These are phyloP conservation scores for Agaricus subrufescens DNA, from an alignment of 768 basidiomycete genomes.

Conservation along the genomic window DNA sequence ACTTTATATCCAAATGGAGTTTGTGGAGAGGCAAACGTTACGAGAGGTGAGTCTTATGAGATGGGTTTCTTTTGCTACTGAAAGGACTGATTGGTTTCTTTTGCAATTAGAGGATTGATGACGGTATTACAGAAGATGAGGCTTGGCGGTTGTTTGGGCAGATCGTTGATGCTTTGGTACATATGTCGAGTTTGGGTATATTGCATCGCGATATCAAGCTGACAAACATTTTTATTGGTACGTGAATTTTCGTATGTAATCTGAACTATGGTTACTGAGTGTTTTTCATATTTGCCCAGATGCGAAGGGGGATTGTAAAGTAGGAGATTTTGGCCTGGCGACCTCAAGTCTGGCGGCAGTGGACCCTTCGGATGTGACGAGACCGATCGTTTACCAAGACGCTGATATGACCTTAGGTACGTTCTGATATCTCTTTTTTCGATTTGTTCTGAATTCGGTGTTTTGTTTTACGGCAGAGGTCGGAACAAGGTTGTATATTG, in stretches of 20 bases:
- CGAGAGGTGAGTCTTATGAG: conserved; percentile 52
- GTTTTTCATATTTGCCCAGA: conserved; percentile 33
- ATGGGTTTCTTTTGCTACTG: not conserved
- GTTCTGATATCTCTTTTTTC: conserved; percentile 10
- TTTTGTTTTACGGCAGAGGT: conserved; percentile 49
- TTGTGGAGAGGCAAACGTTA: conserved; percentile 87
- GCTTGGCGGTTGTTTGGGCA: conserved; percentile 90
- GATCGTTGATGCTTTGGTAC: conserved; percentile 82
- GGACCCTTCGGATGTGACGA: conserved; percentile 64
- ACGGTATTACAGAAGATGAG: conserved; percentile 79
- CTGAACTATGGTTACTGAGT: not conserved
- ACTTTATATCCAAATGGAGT: conserved; percentile 96
- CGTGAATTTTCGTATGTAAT: conserved; percentile 13
- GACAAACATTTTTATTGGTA: conserved; percentile 92
- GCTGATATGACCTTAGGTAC: conserved; percentile 74
- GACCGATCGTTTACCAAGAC: conserved; percentile 39
- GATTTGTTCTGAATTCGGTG: not conserved
- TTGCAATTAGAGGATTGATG: conserved; percentile 58
- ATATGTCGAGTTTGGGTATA: conserved; percentile 87
- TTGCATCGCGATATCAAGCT: conserved; percentile 88
- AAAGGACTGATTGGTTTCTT: not conserved
- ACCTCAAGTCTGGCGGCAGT: conserved; percentile 78
- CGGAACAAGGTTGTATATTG: conserved; percentile 88
- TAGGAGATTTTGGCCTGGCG: conserved; percentile 92
- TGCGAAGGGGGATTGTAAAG: conserved; percentile 82